Percentiles rank a stretch among this genome's conserved stretches.
These are phyloP conservation scores for Colletotrichum camelliae DNA, from an alignment of 2,329 filamentous ascomycete species.

Conservation along the genomic window DNA sequence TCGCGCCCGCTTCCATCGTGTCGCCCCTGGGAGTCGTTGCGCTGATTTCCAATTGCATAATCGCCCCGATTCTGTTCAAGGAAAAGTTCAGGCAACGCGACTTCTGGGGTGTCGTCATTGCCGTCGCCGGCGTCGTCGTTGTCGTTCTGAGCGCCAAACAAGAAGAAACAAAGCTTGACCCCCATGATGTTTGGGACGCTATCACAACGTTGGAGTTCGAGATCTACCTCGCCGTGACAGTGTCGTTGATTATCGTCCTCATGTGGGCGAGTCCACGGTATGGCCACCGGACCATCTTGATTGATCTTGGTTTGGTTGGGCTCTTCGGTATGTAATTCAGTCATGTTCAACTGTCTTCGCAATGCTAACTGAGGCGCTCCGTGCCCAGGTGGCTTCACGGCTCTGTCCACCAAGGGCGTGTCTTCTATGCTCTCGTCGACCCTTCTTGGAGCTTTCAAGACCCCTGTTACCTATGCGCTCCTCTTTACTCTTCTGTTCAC, in stretches of 20 bases:
- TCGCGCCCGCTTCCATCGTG: constrained; percentile 96
- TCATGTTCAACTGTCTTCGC: neutral
- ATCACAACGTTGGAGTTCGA: constrained; percentile 91
- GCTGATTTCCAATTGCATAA: constrained; percentile 94
- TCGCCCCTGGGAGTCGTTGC: constrained; percentile 97
- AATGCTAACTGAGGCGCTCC: neutral
- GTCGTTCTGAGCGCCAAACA: constrained; percentile 91
- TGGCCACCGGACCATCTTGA: constrained; percentile 84
- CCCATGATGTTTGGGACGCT: constrained; percentile 86
- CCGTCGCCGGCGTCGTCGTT: constrained; percentile 85
- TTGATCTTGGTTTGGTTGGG: constrained; percentile 91
- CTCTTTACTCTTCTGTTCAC: constrained; percentile 79
- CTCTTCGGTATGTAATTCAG: constrained; percentile 73
- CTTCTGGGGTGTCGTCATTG: constrained; percentile 85
- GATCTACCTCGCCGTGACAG: constrained; percentile 83
- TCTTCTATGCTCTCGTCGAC: constrained; percentile 94
- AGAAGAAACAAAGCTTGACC: constrained; percentile 88
- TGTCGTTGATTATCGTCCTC: constrained; percentile 73
- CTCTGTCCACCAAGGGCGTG: constrained; percentile 93
- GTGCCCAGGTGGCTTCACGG: constrained; percentile 84
- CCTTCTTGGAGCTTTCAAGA: constrained; percentile 86
- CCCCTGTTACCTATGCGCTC: constrained; percentile 90
- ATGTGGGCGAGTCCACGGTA: constrained; percentile 85
- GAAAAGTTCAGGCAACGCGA: constrained; percentile 87
- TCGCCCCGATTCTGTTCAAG: constrained; percentile 92